phyloP scores from a whole-genome alignment of 2,329 filamentous ascomycete genomes.

The Catunica adiposa region DNA sequence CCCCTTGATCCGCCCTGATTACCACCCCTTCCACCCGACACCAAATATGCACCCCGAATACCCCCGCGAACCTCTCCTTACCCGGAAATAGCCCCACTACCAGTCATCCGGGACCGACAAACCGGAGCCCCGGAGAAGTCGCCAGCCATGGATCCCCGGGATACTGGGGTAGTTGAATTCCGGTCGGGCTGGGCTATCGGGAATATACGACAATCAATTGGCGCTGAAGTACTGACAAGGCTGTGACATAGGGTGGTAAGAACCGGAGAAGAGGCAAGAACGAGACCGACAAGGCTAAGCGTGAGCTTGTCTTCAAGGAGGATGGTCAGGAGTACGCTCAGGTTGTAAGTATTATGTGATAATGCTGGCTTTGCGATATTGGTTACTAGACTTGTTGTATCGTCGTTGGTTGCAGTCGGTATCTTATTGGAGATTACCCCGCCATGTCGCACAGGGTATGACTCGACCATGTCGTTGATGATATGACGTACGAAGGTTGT shows the following conservation, averaged over 20 bases:
- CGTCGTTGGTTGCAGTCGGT: too few relatives aligned
- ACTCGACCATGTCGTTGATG: background rate
- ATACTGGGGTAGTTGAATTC: too few relatives aligned
- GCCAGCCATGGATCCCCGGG: too few relatives aligned
- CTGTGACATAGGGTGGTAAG: constrained; percentile 65
- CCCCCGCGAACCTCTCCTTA: background rate
- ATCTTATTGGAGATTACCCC: background rate
- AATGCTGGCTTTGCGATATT: background rate
- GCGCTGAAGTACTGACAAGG: background rate
- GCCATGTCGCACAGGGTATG: background rate
- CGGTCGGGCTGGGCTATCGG: background rate
- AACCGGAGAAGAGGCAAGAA: constrained; percentile 97
- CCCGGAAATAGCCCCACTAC: background rate
- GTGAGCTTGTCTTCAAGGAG: constrained; percentile 96
- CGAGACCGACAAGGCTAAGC: constrained; percentile 98
- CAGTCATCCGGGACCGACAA: too few relatives aligned
- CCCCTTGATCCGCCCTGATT: background rate
- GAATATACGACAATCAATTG: background rate
- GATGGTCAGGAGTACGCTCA: constrained; percentile 59
- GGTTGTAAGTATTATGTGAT: constrained; percentile 10
- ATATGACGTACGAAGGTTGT: too few relatives aligned
- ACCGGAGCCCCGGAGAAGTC: background rate
- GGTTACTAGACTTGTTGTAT: too few relatives aligned
- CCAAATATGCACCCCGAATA: too few relatives aligned
- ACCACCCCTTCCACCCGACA: background rate